These are phyloP conservation scores for Bothriochloa decipiens DNA, from an alignment of 176 grass and related monocot species.

Conservation along the genomic window DNA sequence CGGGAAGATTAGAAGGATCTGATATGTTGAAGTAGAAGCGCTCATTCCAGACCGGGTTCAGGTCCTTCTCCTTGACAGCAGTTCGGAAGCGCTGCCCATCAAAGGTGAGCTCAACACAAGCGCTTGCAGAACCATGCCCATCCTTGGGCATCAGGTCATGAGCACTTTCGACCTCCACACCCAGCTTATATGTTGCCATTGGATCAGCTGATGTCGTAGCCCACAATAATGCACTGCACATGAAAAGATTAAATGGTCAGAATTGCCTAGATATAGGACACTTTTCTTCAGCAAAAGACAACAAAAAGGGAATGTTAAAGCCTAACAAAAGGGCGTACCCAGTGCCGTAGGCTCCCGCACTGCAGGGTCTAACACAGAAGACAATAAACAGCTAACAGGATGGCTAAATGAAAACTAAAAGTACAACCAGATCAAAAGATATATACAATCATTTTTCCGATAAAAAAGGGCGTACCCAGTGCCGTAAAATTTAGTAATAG, in stretches of 20 bases:
- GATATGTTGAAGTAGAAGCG: conserved; percentile 85
- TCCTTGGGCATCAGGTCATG: conserved; percentile 98
- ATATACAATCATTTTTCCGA: neutral
- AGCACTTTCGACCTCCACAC: conserved; percentile 83
- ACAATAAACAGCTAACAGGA: neutral
- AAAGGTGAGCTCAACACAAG: conserved; percentile 85
- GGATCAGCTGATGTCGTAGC: neutral
- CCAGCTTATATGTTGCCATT: conserved; percentile 69
- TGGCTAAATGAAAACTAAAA: neutral
- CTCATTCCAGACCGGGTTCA: conserved; percentile 91
- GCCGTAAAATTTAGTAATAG: neutral
- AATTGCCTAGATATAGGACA: neutral
- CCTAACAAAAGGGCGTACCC: too few relatives aligned
- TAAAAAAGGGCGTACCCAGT: too few relatives aligned
- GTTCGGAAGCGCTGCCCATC: conserved; percentile 92
- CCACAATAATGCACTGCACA: neutral
- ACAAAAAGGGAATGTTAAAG: neutral
- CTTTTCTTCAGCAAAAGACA: neutral
- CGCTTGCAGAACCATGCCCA: conserved; percentile 81
- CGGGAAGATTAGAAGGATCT: conserved; percentile 69
- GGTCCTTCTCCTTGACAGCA: conserved; percentile 76
- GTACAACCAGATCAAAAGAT: neutral
- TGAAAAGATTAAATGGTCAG: conserved; percentile 17
- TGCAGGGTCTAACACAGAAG: too few relatives aligned
- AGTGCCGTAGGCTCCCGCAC: too few relatives aligned